Evolutionary conservation across 2,329 filamentous ascomycete genomes (phyloP), one percentile per base, ranked within the genome.

Genomic region (Aureobasidium melanogenum): DNA sequence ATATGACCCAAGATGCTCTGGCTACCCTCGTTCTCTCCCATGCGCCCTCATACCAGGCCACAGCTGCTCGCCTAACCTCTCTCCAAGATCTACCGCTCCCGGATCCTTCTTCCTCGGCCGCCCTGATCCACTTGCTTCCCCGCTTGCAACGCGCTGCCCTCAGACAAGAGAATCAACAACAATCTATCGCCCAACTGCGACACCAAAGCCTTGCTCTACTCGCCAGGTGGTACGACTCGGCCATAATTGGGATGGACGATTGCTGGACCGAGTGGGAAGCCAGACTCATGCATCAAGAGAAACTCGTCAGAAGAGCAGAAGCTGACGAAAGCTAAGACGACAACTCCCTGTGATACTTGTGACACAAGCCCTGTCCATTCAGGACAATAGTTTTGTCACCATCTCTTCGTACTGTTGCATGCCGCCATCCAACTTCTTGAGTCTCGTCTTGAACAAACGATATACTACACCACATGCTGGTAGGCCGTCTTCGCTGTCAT

Each of bases 201-300:
- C 81, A 75, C 64, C 81, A 80, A 65, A 92, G 82, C 75, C 88
- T 85, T 72, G 66, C 73, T 50, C 50, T 76, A 12, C 72, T 78
- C 60, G 72, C 74, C 72, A 72, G 64, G 38, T 95, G 90, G 87
- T 91, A 93, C 73, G 86, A 91, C 71, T 77, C 83, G 26, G 84
- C 85, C 3, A 79, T 94, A 46, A 76, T 96, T 51, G 81, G 82
- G 12, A 84, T 84, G 66, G 87, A 87, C 0, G 82, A 85, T 66
- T 82, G 82, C 62, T 86, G 91, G 76, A 87, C 87, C 24, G 84
- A 87, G 56, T 84, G 87, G 69, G 88, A 95, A 73, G 80, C 82
- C 36, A 79, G 88, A 54, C 73, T 92, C 14, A 82, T 83, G 72
- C 77, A 79, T 63, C 81, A 84, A 8, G 89, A 94, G 74, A 80